phyloP scores from a whole-genome alignment of 495 filamentous ascomycete genomes.

The Hyaloscypha finlandica region DNA sequence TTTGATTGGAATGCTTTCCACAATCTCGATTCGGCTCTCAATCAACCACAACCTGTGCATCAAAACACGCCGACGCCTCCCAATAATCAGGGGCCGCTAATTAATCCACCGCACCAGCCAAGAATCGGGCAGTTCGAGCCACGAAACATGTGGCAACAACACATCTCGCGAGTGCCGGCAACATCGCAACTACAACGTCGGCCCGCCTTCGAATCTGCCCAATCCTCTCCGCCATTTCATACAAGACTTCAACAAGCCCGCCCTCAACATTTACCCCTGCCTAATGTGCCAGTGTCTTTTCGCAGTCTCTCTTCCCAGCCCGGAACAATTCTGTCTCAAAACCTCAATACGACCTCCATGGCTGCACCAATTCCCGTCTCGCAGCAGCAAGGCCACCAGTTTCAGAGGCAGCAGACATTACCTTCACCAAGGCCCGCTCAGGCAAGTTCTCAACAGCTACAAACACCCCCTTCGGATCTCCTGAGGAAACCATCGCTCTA shows the following conservation, averaged over 20 bases:
- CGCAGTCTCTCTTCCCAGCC: no score
- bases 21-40: neutral
- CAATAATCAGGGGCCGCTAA: neutral
- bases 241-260: neutral
- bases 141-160: neutral
- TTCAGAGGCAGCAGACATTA: neutral
- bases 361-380: neutral
- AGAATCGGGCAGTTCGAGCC: neutral
- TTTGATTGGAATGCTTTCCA: constrained; percentile 12
- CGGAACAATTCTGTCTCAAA: neutral
- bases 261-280: neutral
- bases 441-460: neutral
- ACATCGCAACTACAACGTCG: neutral
- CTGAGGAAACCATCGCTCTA: constrained; percentile 30
- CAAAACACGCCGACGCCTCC: neutral
- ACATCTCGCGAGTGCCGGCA: neutral
- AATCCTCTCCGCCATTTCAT: neutral
- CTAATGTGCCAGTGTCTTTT: neutral
- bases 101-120: neutral
- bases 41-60: neutral
- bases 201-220: neutral
- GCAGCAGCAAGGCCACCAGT: neutral
- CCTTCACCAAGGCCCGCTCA: neutral
- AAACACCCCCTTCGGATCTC: constrained; percentile 12
- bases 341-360: neutral